These are phyloP conservation scores for Xylaria palmicola DNA, from an alignment of 495 filamentous ascomycete genomes.

Conservation along the genomic window DNA sequence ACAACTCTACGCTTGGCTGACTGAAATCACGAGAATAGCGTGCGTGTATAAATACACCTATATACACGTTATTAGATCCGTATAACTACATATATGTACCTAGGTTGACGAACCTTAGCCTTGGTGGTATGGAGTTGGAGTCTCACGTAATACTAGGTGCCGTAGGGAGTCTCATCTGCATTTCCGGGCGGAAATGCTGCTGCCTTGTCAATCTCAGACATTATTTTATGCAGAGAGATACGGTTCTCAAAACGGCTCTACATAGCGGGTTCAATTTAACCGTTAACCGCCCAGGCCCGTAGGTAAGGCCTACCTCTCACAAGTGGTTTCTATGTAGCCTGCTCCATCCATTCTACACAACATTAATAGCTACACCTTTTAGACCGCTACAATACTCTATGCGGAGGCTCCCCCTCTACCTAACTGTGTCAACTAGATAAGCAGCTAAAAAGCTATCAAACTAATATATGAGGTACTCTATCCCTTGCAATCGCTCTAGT, in stretches of 20 bases:
- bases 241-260: neutral
- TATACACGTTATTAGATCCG: neutral
- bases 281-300: neutral
- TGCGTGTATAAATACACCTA: too few species aligned
- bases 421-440: too few species aligned
- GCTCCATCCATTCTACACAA: neutral
- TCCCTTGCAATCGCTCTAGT: too few species aligned
- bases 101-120: conserved; percentile 3
- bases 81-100: too few species aligned
- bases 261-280: neutral
- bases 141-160: neutral
- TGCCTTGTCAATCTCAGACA: neutral
- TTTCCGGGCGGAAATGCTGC: neutral
- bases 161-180: neutral
- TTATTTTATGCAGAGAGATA: neutral
- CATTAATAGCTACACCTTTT: neutral
- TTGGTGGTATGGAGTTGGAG: neutral
- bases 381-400: too few species aligned
- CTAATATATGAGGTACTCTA: too few species aligned
- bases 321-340: neutral
- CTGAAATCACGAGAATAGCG: too few species aligned
- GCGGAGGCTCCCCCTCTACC: too few species aligned
- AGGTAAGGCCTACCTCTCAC: too few species aligned
- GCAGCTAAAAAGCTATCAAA: too few species aligned
- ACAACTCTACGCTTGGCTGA: too few species aligned